Conservation (phyloP, 495 filamentous ascomycete genomes). For the Penicillium longicatenatum region DNA sequence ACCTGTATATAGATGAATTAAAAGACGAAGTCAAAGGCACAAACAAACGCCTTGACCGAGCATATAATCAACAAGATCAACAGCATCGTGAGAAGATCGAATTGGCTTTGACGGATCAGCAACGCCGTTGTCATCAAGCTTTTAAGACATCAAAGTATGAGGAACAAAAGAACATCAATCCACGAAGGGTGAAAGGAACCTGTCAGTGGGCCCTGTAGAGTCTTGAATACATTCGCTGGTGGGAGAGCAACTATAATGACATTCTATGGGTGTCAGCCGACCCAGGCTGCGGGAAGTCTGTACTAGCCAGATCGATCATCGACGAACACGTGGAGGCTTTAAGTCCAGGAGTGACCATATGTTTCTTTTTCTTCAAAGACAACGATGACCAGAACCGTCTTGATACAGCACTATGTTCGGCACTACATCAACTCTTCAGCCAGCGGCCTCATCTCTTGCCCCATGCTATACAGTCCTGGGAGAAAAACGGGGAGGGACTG, state of each 20-base stretch:
- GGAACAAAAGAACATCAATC: slow-evolving; percentile 33
- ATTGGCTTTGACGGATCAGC: slow-evolving; percentile 22
- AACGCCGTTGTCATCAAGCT: slow-evolving; percentile 26
- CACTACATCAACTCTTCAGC: slow-evolving; percentile 45
- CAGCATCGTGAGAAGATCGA: slow-evolving; percentile 15
- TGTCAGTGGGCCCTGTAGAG: slow-evolving; percentile 34
- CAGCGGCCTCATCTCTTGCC: slow-evolving; percentile 26
- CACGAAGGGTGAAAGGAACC: slow-evolving; percentile 24
- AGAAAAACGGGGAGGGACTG: slow-evolving; percentile 27
- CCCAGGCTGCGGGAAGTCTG: slow-evolving; percentile 50
- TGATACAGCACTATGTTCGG: slow-evolving; percentile 33
- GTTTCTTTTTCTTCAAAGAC: slow-evolving; percentile 53
- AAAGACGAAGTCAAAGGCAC: slow-evolving; percentile 20
- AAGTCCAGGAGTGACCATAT: slow-evolving; percentile 23
- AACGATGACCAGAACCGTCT: slow-evolving; percentile 36
- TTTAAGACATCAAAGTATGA: slow-evolving; percentile 31
- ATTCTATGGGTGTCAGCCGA: slow-evolving; percentile 49
- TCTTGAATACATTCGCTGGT: slow-evolving; percentile 33
- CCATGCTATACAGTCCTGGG: slow-evolving; percentile 27
- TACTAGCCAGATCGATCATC: slow-evolving; percentile 38
- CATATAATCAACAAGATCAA: slow-evolving; percentile 17
- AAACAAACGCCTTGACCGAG: slow-evolving; percentile 23
- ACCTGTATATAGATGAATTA: background rate
- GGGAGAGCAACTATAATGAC: slow-evolving; percentile 21
- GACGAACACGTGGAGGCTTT: slow-evolving; percentile 23